Evolutionary conservation across 2,329 filamentous ascomycete species (phyloP), one percentile per base, ranked within the genome.

Genomic region (Fonsecaea pedrosoi): DNA sequence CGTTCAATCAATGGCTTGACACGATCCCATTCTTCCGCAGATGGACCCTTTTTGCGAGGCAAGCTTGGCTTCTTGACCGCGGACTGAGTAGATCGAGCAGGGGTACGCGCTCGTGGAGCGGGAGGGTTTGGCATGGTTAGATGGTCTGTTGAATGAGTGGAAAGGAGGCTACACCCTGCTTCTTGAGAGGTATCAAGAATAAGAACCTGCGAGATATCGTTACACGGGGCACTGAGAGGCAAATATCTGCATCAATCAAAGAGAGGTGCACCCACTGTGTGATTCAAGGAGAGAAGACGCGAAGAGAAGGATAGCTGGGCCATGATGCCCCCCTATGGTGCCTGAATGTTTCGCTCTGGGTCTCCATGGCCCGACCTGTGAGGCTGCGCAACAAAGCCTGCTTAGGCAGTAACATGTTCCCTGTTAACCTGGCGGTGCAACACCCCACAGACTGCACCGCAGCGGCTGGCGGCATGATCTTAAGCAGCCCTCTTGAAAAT

Each of bases 1-100:
- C 54, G 54, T 13, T 37, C 8, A 12, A 56, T 21, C 12, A 56
- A 56, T 10, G 54, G 54, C 32, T 37, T 56, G 6, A 56, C 54
- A 15, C 54, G 54, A 12, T 56, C 32, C 54, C 54, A 56, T 56
- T 40, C 54, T 10, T 57, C 34, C 21, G 10, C 2, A n/a, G 54
- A 25, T 12, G 34, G 54, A 12, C 54, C 54, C 35, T 42, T 57
- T 38, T 25, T 57, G 34, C 54, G 54, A 25, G 21, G 35, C 38
- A 21, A 13, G 10, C 9, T 25, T 40, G 6, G 50, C 50, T 54
- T 54, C 18, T 9, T 34, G 40, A 42, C 40, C 13, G 40, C 15
- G 40, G 13, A n/a, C 4, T 4, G 40, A 7, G 13, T 42, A 42
- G 40, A n/a, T 42, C 40, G 40, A 42, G 13, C n/a, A 42, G 40